Evolutionary conservation across 2,329 filamentous ascomycete genomes (phyloP).

Genomic region (Chaetoscypha palmicola): DNA sequence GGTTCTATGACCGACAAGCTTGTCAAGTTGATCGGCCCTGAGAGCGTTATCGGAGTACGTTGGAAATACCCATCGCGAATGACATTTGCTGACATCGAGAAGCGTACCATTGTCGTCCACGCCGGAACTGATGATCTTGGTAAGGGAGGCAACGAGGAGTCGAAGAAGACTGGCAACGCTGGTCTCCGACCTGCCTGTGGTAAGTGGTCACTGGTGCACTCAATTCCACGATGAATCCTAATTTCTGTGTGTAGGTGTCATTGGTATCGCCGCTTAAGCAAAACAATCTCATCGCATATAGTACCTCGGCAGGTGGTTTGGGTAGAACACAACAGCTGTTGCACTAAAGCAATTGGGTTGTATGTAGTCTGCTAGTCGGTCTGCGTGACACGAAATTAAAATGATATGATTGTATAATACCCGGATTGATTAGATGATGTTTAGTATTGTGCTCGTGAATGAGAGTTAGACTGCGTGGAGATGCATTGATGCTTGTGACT

Average conservation of each 20-base stretch:
- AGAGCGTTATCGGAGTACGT: constrained; percentile 87
- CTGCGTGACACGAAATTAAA: too few relatives aligned
- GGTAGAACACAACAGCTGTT: too few relatives aligned
- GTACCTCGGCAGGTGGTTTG: background rate
- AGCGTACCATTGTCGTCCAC: constrained; percentile 95
- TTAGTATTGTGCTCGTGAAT: too few relatives aligned
- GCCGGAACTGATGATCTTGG: constrained; percentile 94
- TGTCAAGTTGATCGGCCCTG: constrained; percentile 91
- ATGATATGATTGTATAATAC: too few relatives aligned
- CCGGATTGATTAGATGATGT: too few relatives aligned
- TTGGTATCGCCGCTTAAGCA: constrained; percentile 71
- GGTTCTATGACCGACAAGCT: constrained; percentile 73
- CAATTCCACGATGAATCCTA: too few relatives aligned
- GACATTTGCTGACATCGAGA: constrained; percentile 20
- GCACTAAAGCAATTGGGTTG: too few relatives aligned
- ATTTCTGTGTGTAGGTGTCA: constrained; percentile 70
- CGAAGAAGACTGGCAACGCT: constrained; percentile 97
- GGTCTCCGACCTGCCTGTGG: constrained; percentile 90
- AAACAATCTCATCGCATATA: background rate
- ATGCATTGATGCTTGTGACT: too few relatives aligned
- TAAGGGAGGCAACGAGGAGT: constrained; percentile 86
- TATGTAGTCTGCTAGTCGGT: too few relatives aligned
- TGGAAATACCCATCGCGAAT: background rate
- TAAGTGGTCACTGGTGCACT: too few relatives aligned
- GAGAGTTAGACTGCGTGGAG: too few relatives aligned